phyloP scores from a whole-genome alignment of 345 rosid species.

The Acer yangbiense region DNA sequence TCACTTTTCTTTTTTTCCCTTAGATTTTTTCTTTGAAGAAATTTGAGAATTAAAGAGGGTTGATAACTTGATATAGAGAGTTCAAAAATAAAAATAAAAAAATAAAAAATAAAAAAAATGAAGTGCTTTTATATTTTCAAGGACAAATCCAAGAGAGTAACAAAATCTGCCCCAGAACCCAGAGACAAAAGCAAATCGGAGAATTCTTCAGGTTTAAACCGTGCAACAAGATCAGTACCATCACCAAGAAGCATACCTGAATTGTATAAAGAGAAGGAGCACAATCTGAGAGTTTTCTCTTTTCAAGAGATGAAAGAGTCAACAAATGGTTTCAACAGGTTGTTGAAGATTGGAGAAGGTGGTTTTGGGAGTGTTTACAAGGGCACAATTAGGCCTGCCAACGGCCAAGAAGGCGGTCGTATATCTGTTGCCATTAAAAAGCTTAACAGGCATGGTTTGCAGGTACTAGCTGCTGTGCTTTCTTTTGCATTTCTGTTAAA shows the following conservation, averaged over 20 bases:
- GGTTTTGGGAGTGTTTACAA: constrained; percentile 97
- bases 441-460: constrained; percentile 75
- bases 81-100: no score
- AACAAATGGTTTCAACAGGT: constrained; percentile 63
- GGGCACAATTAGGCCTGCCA: constrained; percentile 51
- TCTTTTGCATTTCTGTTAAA: not conserved
- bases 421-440: constrained; percentile 76
- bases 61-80: not conserved
- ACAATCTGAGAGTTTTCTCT: constrained; percentile 62
- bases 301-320: constrained; percentile 70
- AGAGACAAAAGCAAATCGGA: constrained; percentile 24
- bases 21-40: not conserved
- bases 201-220: constrained; percentile 21
- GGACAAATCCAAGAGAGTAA: constrained; percentile 39
- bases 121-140: constrained; percentile 49
- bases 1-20: not conserved
- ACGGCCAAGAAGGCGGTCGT: constrained; percentile 38
- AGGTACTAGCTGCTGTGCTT: constrained; percentile 46
- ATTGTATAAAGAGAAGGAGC: constrained; percentile 62
- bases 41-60: constrained; percentile 8
- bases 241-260: constrained; percentile 64
- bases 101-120: constrained; percentile 25
- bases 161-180: constrained; percentile 60
- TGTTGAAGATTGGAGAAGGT: constrained; percentile 86
- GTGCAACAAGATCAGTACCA: constrained; percentile 50